Percentiles rank a stretch among this genome's conserved stretches.
Conservation (phyloP, 306 rosid genomes). For the Senna siamea region DNA sequence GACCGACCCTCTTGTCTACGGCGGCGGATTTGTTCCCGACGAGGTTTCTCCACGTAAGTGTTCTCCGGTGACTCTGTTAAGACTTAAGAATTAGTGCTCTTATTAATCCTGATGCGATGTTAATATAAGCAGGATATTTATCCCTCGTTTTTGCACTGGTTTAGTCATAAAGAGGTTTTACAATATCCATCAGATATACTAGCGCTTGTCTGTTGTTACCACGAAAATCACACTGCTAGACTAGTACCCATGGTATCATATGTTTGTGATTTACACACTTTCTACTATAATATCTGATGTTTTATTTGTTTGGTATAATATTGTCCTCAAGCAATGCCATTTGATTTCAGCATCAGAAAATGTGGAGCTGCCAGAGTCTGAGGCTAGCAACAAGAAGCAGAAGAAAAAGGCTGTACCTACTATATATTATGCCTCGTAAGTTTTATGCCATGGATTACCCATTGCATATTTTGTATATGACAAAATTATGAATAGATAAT, state of each 20-base stretch:
- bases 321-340: not conserved
- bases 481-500: slow-evolving; percentile 1
- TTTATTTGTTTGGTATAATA: not conserved
- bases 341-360: slow-evolving; percentile 45
- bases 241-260: not conserved
- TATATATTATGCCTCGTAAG: slow-evolving; percentile 88
- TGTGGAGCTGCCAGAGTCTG: slow-evolving; percentile 48
- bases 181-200: not conserved
- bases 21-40: slow-evolving; percentile 85
- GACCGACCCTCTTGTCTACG: slow-evolving; percentile 67
- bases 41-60: slow-evolving; percentile 53
- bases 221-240: not conserved
- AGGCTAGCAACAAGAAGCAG: slow-evolving; percentile 50
- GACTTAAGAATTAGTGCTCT: no score
- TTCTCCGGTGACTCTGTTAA: not conserved
- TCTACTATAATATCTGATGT: not conserved
- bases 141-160: not conserved
- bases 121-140: not conserved
- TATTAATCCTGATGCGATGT: not conserved
- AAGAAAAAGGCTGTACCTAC: slow-evolving; percentile 70
- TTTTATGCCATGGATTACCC: slow-evolving; percentile 18
- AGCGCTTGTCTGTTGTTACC: not conserved
- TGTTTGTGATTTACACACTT: not conserved
- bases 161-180: not conserved
- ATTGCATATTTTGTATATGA: not conserved